A percentile compares a stretch with the other conserved stretches of the same genome.
Conservation (phyloP, 805 yeast genomes). For the Monosporozyma aerobia region DNA sequence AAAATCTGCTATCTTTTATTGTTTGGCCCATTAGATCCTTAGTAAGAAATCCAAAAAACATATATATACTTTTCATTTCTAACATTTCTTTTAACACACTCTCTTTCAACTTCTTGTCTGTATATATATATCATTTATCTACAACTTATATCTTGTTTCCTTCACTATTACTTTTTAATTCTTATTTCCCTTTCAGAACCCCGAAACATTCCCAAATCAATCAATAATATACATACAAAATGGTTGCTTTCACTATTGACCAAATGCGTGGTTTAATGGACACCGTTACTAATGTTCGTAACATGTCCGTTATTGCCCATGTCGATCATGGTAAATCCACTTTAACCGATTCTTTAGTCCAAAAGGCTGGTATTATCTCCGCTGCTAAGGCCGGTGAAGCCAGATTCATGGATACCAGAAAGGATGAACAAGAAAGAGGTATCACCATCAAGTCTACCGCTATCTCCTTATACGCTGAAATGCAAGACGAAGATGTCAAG, state of each 20-base stretch:
- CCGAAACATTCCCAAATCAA: slow-evolving; percentile 3
- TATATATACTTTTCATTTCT: slow-evolving; percentile 1
- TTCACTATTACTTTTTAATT: neutral
- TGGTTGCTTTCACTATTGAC: slow-evolving; percentile 52
- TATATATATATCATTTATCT: neutral
- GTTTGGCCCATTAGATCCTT: neutral
- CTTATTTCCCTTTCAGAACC: neutral
- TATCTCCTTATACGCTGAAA: slow-evolving; percentile 86
- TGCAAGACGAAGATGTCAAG: slow-evolving; percentile 72
- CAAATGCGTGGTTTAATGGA: slow-evolving; percentile 99
- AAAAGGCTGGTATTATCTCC: slow-evolving; percentile 98
- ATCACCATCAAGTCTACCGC: slow-evolving; percentile 98
- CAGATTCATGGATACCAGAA: slow-evolving; percentile 99
- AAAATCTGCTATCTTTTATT: neutral
- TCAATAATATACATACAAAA: slow-evolving; percentile 9
- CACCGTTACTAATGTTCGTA: slow-evolving; percentile 99
- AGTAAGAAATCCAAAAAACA: neutral
- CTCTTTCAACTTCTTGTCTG: neutral
- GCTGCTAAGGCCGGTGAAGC: slow-evolving; percentile 99
- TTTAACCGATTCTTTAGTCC: slow-evolving; percentile 97
- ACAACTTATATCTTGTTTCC: neutral
- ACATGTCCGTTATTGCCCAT: slow-evolving; percentile 99
- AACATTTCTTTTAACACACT: neutral
- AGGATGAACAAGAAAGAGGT: slow-evolving; percentile 99
- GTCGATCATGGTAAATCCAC: slow-evolving; percentile 99